Percentiles rank a stretch among this genome's conserved stretches.
Conservation (phyloP, 1,284 basidiomycete genomes). For the Ganoderma leucocontextum region DNA sequence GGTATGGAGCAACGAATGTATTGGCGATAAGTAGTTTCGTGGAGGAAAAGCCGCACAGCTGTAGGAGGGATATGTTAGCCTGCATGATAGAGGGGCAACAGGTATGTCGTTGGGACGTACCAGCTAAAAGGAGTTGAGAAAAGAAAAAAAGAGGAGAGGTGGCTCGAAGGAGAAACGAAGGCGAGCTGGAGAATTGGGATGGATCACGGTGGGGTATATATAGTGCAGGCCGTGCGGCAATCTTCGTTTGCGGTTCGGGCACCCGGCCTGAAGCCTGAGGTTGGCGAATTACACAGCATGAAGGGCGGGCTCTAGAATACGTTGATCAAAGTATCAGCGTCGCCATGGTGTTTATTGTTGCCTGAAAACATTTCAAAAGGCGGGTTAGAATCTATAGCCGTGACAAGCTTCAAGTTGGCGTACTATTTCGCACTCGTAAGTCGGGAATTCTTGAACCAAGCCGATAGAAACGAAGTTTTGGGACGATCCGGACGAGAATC, state of each 20-base stretch:
- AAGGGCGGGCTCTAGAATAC: not conserved
- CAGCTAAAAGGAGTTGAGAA: slow-evolving; percentile 6
- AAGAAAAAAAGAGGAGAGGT: not conserved
- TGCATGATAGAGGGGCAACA: not conserved
- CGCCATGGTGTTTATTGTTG: not conserved
- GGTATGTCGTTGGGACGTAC: not conserved
- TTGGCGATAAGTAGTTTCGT: not conserved
- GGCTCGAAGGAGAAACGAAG: slow-evolving; percentile 2
- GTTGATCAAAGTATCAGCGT: not conserved
- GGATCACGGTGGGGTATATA: not conserved
- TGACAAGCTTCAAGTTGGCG: too few relatives aligned
- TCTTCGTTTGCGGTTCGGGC: not conserved
- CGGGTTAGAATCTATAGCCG: too few relatives aligned
- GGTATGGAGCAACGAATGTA: not conserved
- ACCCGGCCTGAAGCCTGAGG: not conserved
- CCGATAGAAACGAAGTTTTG: not conserved
- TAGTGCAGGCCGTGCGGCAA: not conserved
- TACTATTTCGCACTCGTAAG: too few relatives aligned
- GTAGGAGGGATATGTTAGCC: not conserved
- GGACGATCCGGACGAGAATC: not conserved
- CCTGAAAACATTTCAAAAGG: not conserved
- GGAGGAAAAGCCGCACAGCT: slow-evolving; percentile 11
- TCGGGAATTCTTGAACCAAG: not conserved
- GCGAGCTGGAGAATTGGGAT: not conserved
- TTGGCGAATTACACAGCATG: not conserved